A percentile compares a stretch with the other conserved stretches of the same genome.
Conservation (phyloP, 2,329 filamentous ascomycete genomes). For the Fusarium tupiense region DNA sequence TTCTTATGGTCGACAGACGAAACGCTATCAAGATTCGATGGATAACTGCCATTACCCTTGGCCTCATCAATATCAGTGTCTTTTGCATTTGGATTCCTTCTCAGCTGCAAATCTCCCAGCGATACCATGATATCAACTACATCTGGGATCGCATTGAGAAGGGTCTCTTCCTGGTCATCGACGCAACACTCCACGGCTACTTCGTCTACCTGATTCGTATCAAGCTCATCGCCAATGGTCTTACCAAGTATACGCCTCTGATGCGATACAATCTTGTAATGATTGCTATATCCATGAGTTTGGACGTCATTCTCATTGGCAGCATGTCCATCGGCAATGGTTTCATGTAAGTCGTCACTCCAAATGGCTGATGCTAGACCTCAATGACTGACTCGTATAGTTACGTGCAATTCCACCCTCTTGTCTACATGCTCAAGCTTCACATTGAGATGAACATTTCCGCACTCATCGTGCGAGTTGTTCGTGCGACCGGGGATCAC, state of each 20-base stretch:
- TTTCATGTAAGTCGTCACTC: conserved; percentile 26
- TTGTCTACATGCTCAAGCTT: conserved; percentile 41
- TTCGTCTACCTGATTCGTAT: conserved; percentile 56
- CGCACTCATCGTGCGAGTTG: conserved; percentile 34
- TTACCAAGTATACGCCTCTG: conserved; percentile 59
- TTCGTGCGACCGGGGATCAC: conserved; percentile 37
- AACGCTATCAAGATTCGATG: conserved; percentile 20
- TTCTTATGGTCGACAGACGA: conserved; percentile 29
- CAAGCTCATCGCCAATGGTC: conserved; percentile 51
- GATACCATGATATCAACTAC: conserved; percentile 22
- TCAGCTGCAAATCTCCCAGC: conserved; percentile 26
- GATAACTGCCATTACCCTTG: conserved; percentile 8
- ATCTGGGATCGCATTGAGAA: conserved; percentile 34
- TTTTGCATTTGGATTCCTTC: conserved; percentile 32
- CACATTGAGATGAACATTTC: conserved; percentile 43
- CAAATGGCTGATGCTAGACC: background rate
- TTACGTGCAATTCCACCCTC: conserved; percentile 40
- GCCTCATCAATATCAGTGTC: conserved; percentile 35
- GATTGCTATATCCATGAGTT: conserved; percentile 38
- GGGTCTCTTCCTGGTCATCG: conserved; percentile 24
- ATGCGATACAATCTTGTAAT: conserved; percentile 47
- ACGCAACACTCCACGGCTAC: conserved; percentile 47
- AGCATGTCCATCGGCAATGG: conserved; percentile 39
- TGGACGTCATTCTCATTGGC: conserved; percentile 41
- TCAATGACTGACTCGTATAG: background rate